Evolutionary conservation across 306 rosid species (phyloP), one percentile per base, ranked within the genome.

Genomic region (Gastrolobium bilobum): DNA sequence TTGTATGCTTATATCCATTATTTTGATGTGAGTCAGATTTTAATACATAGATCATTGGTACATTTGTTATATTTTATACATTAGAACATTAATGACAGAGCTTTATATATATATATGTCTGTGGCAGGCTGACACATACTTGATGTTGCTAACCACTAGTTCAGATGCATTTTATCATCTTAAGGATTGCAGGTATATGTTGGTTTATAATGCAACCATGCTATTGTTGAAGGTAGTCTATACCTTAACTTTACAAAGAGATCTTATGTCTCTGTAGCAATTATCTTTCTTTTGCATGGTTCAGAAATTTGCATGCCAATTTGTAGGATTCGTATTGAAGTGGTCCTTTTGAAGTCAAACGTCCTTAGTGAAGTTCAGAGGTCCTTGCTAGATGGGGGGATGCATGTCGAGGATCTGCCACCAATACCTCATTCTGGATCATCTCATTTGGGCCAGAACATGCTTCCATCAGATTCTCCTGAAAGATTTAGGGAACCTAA

Each of bases 101-200:
- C 56, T 66, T 76, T 50, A 35, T 74, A 50, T 56, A 65, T 56
- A 65, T 20, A 20, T 80, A 61, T 79, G 44, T 81, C 50, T 80
- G 46, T 88, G 88, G 68, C 93, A 95, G 98, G 89, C 57, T 73
- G 96, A 95, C 81, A 95, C 97, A 30, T 95, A 95, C 89, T 77
- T 95, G 89, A 88, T 93, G 86, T 85, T 95, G 88, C 96, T 95
- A 70, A 90, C 98, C 43, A 93, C 96, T 75, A 95, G 86, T 84
- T 95, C 99, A 56, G 98, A 93, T 76, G 93, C 98, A 82, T 95
- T 95, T 81, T 90, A 95, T 91, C 97, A 93, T 81, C 97, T 95
- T 35, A 95, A 93, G 77, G 99, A 95, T 79, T 93, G 97, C 94
- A 90, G 99, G 99, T 93, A 84, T 87, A 44, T 57, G 79, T 34